Base-by-base conservation (phyloP, 352 stramenopile genomes). In the Blastocystis sp. region DNA sequence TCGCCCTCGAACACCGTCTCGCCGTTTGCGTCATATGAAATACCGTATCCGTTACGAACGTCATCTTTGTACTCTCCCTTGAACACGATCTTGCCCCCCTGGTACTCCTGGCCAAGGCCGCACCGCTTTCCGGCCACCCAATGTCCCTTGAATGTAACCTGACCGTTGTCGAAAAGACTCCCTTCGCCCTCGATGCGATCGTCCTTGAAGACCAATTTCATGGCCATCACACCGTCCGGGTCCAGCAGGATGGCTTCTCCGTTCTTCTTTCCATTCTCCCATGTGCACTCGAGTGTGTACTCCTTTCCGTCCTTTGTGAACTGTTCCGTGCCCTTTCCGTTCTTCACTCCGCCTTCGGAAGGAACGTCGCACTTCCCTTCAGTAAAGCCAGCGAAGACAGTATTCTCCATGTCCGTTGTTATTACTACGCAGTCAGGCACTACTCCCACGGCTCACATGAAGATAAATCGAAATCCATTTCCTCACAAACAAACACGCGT, bases 181-280 rank as follows among this genome's bases (percentile, higher is more conserved):
- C 74, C 74, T 39, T 85, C 74, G 65, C 74, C 74, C 24, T 85
- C 55, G 60, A 85, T 69, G 2, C 67, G 24, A 67, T 85, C 74
- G 41, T 85, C 60, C 60, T 67, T 62, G 60, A 85, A 85, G 29
- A 69, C 21, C 51, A 85, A 45, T 31, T 69, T 85, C 74, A 85
- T 67, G 1, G 60, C 50, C 33, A 85, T 62, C n/a, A 85, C 21
- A 16, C 51, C 41, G 50, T 85, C 39, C 10, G 41, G 19, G 50
- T 85, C 60, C 29, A 85, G 33, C 33, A 85, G 13, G 31, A 70
- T 50, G 35, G 19, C 74, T 39, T 85, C 74, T 60, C 74, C 74
- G n/a, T 85, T 85, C 51, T 70, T 70, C 31, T 85, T 85, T 67
- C 74, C 74, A 85, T 85, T 85, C 29, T 69, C 74, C 74, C 74